phyloP scores from a whole-genome alignment of 2,329 filamentous ascomycete species.

The Pseudogymnoascus sp. region DNA sequence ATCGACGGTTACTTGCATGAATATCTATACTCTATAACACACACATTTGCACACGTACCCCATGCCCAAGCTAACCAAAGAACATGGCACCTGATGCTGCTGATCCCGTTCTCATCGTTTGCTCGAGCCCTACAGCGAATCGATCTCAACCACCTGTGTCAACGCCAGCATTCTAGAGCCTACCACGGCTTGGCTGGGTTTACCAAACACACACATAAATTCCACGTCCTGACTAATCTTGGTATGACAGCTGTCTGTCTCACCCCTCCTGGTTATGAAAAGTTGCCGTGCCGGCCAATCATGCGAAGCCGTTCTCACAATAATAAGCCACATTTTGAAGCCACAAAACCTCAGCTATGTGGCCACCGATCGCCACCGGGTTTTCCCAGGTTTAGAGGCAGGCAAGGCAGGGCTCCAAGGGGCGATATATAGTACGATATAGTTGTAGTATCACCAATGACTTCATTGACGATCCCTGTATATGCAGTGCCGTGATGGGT shows the following conservation, averaged over 20 bases:
- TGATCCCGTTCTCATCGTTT: neutral
- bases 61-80: neutral
- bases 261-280: neutral
- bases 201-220: neutral
- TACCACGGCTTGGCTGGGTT: neutral
- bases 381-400: neutral
- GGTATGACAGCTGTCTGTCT: conserved; percentile 1
- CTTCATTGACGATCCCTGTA: neutral
- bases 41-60: neutral
- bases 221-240: neutral
- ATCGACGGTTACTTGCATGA: neutral
- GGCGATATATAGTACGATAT: neutral
- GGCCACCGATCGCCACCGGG: neutral
- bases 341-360: neutral
- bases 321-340: neutral
- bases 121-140: neutral
- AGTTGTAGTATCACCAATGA: neutral
- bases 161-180: neutral
- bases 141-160: neutral
- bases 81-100: neutral
- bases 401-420: neutral
- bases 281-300: neutral
- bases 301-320: neutral
- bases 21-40: neutral
- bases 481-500: neutral